Evolutionary conservation across 441 rosid species (phyloP).

Genomic region (Gossypium schwendimanii): DNA sequence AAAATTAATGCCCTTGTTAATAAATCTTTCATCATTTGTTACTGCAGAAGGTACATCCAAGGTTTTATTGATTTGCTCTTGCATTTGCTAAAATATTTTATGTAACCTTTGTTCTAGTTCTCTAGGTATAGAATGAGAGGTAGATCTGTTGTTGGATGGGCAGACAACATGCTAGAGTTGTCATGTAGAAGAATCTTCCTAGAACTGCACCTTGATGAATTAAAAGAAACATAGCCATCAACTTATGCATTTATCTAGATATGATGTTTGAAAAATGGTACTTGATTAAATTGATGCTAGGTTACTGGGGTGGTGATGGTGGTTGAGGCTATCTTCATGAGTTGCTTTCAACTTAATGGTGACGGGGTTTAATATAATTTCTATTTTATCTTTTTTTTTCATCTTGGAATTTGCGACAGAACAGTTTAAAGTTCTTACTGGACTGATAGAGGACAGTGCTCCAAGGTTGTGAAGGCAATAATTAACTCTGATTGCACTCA

Average conservation of each 20-base stretch:
- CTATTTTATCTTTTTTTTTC: not conserved
- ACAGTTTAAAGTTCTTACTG: not conserved
- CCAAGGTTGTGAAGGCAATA: not conserved
- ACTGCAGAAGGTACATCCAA: not conserved
- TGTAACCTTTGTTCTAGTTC: not conserved
- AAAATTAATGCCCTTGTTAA: not conserved
- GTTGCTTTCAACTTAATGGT: not conserved
- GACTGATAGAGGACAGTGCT: not conserved
- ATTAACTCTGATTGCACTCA: not conserved
- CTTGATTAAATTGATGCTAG: not conserved
- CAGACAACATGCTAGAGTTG: not conserved
- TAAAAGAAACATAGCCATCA: not conserved
- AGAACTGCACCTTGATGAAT: not conserved
- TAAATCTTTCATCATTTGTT: not conserved
- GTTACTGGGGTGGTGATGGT: not conserved
- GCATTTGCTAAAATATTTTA: not conserved
- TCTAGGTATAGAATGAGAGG: not conserved
- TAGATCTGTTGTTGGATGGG: not conserved
- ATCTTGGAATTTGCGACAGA: not conserved
- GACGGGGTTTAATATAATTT: not conserved
- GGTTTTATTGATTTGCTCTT: not conserved
- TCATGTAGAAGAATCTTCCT: not conserved
- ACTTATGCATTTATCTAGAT: not conserved
- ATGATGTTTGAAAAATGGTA: not conserved
- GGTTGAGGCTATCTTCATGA: not conserved